Evolutionary conservation across 1,139 yeast genomes (phyloP).

Genomic region (Zygosaccharomyces pseudobailii): DNA sequence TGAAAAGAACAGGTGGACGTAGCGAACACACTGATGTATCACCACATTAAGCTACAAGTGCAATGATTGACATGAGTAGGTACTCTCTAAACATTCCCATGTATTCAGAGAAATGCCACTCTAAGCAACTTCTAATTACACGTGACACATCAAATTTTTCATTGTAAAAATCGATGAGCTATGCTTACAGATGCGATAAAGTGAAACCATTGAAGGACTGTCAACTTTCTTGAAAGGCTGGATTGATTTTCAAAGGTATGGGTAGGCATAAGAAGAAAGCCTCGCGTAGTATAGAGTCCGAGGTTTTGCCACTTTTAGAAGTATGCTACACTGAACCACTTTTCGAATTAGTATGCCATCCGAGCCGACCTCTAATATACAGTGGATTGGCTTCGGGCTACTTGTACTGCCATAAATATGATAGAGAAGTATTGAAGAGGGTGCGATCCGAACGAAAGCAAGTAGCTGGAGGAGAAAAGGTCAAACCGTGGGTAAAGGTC

Average conservation of each 20-base stretch:
- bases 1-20: constrained; percentile 37
- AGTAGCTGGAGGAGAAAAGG: constrained; percentile 30
- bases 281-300: constrained; percentile 38
- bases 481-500: constrained; percentile 49
- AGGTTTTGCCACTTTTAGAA: constrained; percentile 49
- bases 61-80: no score
- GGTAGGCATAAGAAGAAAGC: constrained; percentile 24
- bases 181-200: no score
- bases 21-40: background rate
- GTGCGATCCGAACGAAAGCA: constrained; percentile 27
- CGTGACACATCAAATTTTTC: constrained; percentile 1
- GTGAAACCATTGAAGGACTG: no score
- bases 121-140: no score
- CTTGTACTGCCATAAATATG: constrained; percentile 53
- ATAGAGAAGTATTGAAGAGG: constrained; percentile 41
- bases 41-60: background rate
- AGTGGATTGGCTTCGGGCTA: constrained; percentile 81
- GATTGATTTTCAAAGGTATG: no score
- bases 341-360: constrained; percentile 78
- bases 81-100: no score
- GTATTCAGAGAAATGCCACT: no score
- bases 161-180: background rate
- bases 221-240: no score
- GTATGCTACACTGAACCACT: constrained; percentile 55
- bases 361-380: constrained; percentile 57